Conservation (phyloP, 2,329 filamentous ascomycete genomes). For the Fusarium tupiense region DNA sequence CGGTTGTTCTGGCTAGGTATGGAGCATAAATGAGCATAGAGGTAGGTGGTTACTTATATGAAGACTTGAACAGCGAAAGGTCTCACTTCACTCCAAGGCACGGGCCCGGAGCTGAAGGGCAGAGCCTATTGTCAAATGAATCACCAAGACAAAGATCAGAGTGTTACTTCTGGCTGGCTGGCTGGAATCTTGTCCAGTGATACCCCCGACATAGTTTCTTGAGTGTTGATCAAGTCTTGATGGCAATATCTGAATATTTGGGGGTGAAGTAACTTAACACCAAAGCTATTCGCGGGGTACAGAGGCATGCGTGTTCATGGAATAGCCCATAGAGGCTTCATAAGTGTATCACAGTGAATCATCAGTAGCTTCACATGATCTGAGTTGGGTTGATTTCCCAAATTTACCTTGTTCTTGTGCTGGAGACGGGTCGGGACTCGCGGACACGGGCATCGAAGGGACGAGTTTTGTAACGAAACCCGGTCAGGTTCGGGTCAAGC, state of each 20-base stretch:
- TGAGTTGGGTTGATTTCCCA: no score
- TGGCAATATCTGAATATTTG: background rate
- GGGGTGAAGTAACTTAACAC: background rate
- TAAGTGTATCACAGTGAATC: no score
- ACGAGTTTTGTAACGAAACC: background rate
- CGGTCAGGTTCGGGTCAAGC: background rate
- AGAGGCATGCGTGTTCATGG: no score
- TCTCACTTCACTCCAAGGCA: background rate
- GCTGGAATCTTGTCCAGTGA: background rate
- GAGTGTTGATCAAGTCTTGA: background rate
- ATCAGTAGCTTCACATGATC: no score
- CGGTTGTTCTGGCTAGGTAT: background rate
- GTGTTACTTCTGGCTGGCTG: background rate
- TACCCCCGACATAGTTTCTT: background rate
- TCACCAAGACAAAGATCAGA: background rate
- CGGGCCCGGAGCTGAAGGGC: background rate
- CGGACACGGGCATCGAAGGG: background rate
- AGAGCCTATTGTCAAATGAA: background rate
- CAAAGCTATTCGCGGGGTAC: no score
- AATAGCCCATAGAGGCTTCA: no score
- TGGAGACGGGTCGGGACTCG: background rate
- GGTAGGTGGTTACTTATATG: background rate
- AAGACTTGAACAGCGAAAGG: background rate
- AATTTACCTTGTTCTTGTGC: no score
- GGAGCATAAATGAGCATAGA: background rate